Conservation (phyloP, 805 yeast species). For the Maudiozyma saulgeensis region DNA sequence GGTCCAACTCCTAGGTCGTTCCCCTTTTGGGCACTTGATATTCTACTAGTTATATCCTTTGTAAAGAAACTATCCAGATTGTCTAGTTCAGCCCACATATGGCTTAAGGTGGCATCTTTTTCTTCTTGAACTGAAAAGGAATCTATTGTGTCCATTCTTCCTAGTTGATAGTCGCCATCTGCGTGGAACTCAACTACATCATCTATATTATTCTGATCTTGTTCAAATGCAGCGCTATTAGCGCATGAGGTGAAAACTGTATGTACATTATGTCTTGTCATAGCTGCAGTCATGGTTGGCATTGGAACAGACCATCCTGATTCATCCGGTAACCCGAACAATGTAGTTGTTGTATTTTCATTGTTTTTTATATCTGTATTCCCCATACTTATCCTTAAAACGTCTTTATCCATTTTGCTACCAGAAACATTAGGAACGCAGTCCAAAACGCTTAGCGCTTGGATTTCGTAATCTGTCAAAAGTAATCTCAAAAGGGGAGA, state of each 20-base stretch:
- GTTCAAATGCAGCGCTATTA: conserved; percentile 13
- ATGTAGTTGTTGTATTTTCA: conserved; percentile 74
- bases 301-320: conserved; percentile 96
- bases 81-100: conserved; percentile 88
- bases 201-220: conserved; percentile 15
- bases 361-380: conserved; percentile 68
- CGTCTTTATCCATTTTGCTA: conserved; percentile 82
- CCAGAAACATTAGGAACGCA: conserved; percentile 81
- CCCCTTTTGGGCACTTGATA: conserved; percentile 2
- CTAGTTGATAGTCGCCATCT: conserved; percentile 25
- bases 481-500: conserved; percentile 76
- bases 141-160: conserved; percentile 22
- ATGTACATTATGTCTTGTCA: conserved; percentile 86
- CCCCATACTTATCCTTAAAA: conserved; percentile 84
- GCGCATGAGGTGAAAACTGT: conserved; percentile 87
- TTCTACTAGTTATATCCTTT: conserved; percentile 28
- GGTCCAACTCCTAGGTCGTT: conserved; percentile 14
- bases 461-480: conserved; percentile 78
- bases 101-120: conserved; percentile 67
- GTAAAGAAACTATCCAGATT: conserved; percentile 82
- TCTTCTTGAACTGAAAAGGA: conserved; percentile 38
- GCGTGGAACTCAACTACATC: conserved; percentile 28
- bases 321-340: conserved; percentile 85
- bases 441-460: conserved; percentile 83
- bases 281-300: conserved; percentile 85